Conservation (phyloP, 176 grass and related monocot genomes). For the Alloteropsis semialata region DNA sequence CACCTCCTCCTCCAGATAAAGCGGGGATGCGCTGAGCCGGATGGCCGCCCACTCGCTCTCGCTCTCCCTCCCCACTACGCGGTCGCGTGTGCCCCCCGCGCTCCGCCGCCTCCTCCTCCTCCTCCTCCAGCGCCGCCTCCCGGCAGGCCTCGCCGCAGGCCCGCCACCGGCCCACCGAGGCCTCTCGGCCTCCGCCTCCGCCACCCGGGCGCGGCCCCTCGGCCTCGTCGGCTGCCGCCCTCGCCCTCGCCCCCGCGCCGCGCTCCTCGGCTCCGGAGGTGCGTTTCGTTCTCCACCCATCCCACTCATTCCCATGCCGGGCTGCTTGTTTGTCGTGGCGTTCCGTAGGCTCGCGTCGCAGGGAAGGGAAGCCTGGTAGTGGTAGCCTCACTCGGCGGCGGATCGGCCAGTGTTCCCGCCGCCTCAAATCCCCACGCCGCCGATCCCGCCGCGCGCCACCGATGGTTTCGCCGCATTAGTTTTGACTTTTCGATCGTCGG, state of each 20-base stretch:
- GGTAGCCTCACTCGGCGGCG: background rate
- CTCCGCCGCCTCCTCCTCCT: background rate
- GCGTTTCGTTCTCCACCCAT: background rate
- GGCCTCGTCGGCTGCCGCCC: background rate
- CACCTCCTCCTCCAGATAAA: background rate
- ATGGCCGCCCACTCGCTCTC: conserved; percentile 18
- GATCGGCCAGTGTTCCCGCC: background rate
- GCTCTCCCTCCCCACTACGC: background rate
- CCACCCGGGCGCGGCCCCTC: background rate
- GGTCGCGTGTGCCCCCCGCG: conserved; percentile 18
- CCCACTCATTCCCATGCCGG: background rate
- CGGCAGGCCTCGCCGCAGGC: background rate
- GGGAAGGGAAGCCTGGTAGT: too few species aligned
- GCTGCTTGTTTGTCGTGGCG: too few species aligned
- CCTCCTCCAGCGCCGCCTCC: background rate
- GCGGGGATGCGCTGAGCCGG: background rate
- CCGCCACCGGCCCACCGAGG: background rate
- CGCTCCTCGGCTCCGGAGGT: conserved; percentile 25
- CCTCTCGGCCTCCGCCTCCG: background rate
- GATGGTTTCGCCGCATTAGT: background rate
- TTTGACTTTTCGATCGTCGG: background rate
- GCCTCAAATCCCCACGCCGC: background rate
- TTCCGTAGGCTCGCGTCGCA: too few species aligned
- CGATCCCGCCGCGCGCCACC: background rate
- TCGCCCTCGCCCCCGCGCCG: background rate